Base-by-base conservation (phyloP, 2,329 filamentous ascomycete genomes). In the Aspergillus fijiensis region DNA sequence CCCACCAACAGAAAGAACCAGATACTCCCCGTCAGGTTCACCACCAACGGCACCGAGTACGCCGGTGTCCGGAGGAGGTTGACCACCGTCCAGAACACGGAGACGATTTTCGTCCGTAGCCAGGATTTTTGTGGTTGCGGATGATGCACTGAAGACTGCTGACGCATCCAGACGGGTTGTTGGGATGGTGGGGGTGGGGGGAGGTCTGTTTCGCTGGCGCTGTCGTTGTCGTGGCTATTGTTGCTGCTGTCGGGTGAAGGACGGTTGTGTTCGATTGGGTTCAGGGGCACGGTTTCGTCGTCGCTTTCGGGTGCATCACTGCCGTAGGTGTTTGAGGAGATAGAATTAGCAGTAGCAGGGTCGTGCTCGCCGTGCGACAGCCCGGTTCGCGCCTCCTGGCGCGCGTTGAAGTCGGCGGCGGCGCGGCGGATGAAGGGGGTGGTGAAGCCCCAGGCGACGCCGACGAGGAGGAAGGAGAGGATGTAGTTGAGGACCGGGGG, bases 1-100 rank as follows among this genome's bases (percentile, higher is more conserved):
- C 94, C 94, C 77, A 98, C 94, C 65, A 98, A 81, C 67, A 98
- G 77, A 69, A 98, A 98, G 78, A 98, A 98, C 94, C 94, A 98
- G 58, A 97, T 84, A 72, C 92, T 96, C 31, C 94, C 94, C 2
- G 94, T 96, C 56, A 98, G 79, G 74, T 98, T 98, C 60, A 96
- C 77, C 55, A 96, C 78, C 67, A 98, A 77, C 21, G 94, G 94
- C 27, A 96, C 78, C 5, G 92, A 90, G 76, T 98, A 98, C 19
- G 86, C 84, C 39, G 93, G 93, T 67, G 92, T 92, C 60, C 84
- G 82, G 55, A 98, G 77, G 60, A 97, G 80, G 71, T 96, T 93
- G 12, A 87, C 70, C 1, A 94, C 90, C 3, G 87, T 89, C 72
- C 91, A 95, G 70, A 89, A 85, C 7, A 88, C 82, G 1, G 84